phyloP scores from a whole-genome alignment of 768 basidiomycete species.

The Suillus brevipes region DNA sequence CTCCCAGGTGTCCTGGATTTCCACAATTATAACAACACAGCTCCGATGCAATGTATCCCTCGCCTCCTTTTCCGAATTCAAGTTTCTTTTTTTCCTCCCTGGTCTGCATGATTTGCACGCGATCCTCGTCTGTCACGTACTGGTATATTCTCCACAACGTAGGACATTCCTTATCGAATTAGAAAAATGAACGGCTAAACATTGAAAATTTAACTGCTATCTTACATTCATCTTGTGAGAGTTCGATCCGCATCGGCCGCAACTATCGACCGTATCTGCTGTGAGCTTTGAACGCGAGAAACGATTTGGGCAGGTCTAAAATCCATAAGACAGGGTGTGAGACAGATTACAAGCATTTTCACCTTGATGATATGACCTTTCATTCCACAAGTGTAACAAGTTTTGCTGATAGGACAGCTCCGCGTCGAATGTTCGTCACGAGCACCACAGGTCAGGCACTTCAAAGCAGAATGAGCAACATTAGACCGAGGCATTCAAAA shows the following conservation, averaged over 20 bases:
- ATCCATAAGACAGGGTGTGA: slow-evolving; percentile 5
- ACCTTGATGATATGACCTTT: slow-evolving; percentile 79
- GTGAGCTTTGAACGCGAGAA: slow-evolving; percentile 22
- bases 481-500: not conserved
- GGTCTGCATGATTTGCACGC: slow-evolving; percentile 39
- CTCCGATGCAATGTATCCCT: slow-evolving; percentile 73
- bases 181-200: not conserved
- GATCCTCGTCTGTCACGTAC: slow-evolving; percentile 60
- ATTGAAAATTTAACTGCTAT: slow-evolving; percentile 9
- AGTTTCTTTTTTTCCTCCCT: slow-evolving; percentile 53
- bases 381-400: slow-evolving; percentile 80
- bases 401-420: slow-evolving; percentile 79
- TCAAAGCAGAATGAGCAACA: slow-evolving; percentile 4
- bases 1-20: slow-evolving; percentile 70
- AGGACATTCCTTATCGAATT: slow-evolving; percentile 66
- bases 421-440: slow-evolving; percentile 77
- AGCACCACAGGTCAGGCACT: slow-evolving; percentile 83
- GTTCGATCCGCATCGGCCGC: slow-evolving; percentile 69
- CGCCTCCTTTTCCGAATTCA: slow-evolving; percentile 67
- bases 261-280: slow-evolving; percentile 44
- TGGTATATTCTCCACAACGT: slow-evolving; percentile 80
- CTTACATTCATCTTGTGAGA: slow-evolving; percentile 64
- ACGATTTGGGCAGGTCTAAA: slow-evolving; percentile 73
- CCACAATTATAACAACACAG: slow-evolving; percentile 87
- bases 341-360: not conserved